Evolutionary conservation across 192 early-diverging fungal genomes (phyloP).

Genomic region (Dissophora globulifera): DNA sequence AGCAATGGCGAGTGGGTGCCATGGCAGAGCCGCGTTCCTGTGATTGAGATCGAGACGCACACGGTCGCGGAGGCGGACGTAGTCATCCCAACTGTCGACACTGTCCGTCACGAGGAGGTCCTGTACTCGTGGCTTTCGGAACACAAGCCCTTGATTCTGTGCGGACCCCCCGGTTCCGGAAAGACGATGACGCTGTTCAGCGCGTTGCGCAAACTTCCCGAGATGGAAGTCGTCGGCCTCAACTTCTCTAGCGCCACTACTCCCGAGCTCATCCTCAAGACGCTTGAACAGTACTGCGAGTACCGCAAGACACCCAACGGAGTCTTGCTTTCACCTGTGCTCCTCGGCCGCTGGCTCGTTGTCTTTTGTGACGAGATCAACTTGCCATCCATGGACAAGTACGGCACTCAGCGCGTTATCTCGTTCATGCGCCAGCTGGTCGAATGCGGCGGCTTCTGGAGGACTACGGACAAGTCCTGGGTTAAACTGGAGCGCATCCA

Average conservation of each 20-base stretch:
- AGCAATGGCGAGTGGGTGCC: slow-evolving; percentile 87
- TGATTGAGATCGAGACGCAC: slow-evolving; percentile 95
- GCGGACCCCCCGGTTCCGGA: slow-evolving; percentile 98
- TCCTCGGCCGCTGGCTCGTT: slow-evolving; percentile 94
- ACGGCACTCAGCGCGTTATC: slow-evolving; percentile 98
- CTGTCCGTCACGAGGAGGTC: slow-evolving; percentile 96
- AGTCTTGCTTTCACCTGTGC: slow-evolving; percentile 82
- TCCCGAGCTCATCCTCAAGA: slow-evolving; percentile 93
- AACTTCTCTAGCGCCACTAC: slow-evolving; percentile 99
- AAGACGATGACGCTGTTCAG: slow-evolving; percentile 99
- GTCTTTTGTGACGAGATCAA: slow-evolving; percentile 99
- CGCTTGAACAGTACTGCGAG: slow-evolving; percentile 98
- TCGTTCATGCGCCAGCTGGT: slow-evolving; percentile 96
- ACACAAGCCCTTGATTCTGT: slow-evolving; percentile 94
- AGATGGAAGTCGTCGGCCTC: slow-evolving; percentile 97
- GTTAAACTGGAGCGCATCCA: slow-evolving; percentile 97
- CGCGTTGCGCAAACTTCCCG: slow-evolving; percentile 91
- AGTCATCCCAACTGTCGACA: slow-evolving; percentile 98
- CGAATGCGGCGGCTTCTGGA: slow-evolving; percentile 97
- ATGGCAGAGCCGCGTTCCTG: slow-evolving; percentile 91
- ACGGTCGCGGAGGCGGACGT: slow-evolving; percentile 91
- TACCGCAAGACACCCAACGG: slow-evolving; percentile 95
- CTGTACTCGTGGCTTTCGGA: slow-evolving; percentile 96
- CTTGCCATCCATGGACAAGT: slow-evolving; percentile 94
- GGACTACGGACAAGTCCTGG: slow-evolving; percentile 90